Base-by-base conservation (phyloP, 441 rosid genomes). In the Gossypium trilobum region DNA sequence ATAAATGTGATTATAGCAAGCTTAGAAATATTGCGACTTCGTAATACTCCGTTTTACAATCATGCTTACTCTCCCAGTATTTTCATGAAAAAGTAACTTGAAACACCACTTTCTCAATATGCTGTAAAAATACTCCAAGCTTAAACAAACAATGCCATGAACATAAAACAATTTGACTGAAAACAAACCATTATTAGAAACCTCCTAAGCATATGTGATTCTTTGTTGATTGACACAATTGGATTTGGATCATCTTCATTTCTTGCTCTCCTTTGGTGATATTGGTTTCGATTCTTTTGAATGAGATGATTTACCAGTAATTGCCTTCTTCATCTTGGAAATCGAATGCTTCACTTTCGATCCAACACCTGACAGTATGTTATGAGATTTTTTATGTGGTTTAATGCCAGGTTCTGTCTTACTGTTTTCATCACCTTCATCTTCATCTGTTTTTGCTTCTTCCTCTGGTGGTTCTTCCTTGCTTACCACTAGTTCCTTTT, bases 321-420 rank as follows among this genome's bases (percentile, higher is more conserved):
- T 88, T 64, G 85, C 99, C 74, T 95, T 95, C 88, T 85, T 95
- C 51, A 95, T 95, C 79, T 90, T 95, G 51, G 92, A 88, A 79
- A 92, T 89, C 1, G 99, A 92, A 71, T 89, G 91, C 79, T 95
- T 95, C 23, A 95, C 97, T 81, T 87, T 91, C 65, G 97, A 94
- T 65, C 97, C 89, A 20, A 94, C 92, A 0, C 93, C 95, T 68
- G 97, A 87, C 60, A 94, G 86, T 78, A 94, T 85, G 70, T 77
- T 85, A 20, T 89, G 91, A 31, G 95, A 86, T 79, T 94, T 94
- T 85, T 90, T 94, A 14, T 85, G 89, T 16, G 60, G 79, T 74
- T 86, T 90, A 33, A 73, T 76, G 27, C 85, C 84, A 4, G 89
- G 78, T 73, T 87, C 92, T 50, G 68, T 79, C 82, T 77, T 83